Percentiles rank a stretch among this genome's conserved stretches.
These are phyloP conservation scores for Obelidium mucronatum DNA, from an alignment of 192 early-diverging fungal genomes.

Conservation along the genomic window DNA sequence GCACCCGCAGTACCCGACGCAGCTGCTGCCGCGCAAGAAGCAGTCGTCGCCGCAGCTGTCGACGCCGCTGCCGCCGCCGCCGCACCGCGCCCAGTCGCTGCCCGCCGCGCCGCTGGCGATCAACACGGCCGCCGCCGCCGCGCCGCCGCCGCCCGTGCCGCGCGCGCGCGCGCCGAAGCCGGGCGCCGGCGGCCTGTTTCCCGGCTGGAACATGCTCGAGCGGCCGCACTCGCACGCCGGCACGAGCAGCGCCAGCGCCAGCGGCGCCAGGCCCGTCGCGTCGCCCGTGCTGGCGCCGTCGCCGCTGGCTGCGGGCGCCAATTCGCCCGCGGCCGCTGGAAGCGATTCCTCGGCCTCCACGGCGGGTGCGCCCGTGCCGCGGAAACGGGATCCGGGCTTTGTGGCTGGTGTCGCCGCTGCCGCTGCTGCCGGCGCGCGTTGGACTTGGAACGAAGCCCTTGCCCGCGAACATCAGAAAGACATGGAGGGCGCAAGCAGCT, in stretches of 20 bases:
- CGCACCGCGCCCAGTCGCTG: background rate
- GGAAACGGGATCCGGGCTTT: slow-evolving; percentile 17
- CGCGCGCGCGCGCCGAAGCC: background rate
- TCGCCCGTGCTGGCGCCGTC: background rate
- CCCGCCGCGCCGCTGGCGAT: background rate
- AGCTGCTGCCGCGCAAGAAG: slow-evolving; percentile 18
- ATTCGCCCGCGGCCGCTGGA: background rate
- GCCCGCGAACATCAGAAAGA: slow-evolving; percentile 27
- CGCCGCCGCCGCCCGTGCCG: background rate
- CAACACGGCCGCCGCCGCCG: background rate
- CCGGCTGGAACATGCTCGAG: background rate
- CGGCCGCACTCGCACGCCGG: background rate
- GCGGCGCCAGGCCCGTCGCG: background rate
- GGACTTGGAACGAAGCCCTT: slow-evolving; percentile 32
- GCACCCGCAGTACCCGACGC: slow-evolving; percentile 24
- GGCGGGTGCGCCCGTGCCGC: background rate
- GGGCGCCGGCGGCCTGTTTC: background rate
- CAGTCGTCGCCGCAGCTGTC: background rate
- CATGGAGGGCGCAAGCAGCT: slow-evolving; percentile 6
- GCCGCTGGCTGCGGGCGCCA: background rate
- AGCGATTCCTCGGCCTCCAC: too few species aligned
- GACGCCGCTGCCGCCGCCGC: background rate
- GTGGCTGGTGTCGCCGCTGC: slow-evolving; percentile 24
- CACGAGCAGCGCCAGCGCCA: background rate
- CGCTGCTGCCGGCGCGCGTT: slow-evolving; percentile 19